A percentile compares a stretch with the other conserved stretches of the same genome.
Evolutionary conservation across 306 rosid species (phyloP).

Genomic region (Cyamopsis tetragonoloba): DNA sequence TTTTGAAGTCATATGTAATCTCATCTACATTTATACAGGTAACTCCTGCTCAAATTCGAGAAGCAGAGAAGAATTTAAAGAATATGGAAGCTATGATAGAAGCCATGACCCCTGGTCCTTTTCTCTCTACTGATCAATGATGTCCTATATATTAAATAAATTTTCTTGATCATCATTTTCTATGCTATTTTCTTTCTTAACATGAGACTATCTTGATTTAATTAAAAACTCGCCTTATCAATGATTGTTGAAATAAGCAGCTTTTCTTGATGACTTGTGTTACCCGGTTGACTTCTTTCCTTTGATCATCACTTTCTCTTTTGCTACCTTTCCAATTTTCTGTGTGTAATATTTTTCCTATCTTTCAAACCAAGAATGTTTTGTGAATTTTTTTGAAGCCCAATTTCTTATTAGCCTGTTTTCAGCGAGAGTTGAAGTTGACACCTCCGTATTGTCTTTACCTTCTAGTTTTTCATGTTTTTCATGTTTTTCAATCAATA

Average conservation of each 20-base stretch:
- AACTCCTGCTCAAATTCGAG: constrained; percentile 97
- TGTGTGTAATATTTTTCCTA: not conserved
- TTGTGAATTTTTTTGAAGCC: not conserved
- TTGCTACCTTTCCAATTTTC: constrained; percentile 7
- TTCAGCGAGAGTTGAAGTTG: not conserved
- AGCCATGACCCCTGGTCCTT: constrained; percentile 92
- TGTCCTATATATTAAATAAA: not conserved
- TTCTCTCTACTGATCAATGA: constrained; percentile 16
- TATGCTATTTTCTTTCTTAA: not conserved
- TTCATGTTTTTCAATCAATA: not conserved
- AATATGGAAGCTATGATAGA: constrained; percentile 95
- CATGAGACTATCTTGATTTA: constrained; percentile 6
- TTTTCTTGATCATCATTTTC: constrained; percentile 13
- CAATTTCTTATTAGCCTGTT: not conserved
- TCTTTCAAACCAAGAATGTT: not conserved
- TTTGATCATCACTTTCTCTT: not conserved
- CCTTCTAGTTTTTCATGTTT: not conserved
- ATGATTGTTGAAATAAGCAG: not conserved
- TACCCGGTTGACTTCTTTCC: constrained; percentile 3
- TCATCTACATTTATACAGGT: constrained; percentile 47
- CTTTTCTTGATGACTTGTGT: not conserved
- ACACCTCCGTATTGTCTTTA: not conserved
- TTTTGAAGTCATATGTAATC: not conserved
- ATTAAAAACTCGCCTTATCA: not conserved
- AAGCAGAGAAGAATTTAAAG: constrained; percentile 88